Percentiles rank a stretch among this genome's conserved stretches.
Conservation (phyloP, 2,329 filamentous ascomycete genomes). For the Fusarium udum region DNA sequence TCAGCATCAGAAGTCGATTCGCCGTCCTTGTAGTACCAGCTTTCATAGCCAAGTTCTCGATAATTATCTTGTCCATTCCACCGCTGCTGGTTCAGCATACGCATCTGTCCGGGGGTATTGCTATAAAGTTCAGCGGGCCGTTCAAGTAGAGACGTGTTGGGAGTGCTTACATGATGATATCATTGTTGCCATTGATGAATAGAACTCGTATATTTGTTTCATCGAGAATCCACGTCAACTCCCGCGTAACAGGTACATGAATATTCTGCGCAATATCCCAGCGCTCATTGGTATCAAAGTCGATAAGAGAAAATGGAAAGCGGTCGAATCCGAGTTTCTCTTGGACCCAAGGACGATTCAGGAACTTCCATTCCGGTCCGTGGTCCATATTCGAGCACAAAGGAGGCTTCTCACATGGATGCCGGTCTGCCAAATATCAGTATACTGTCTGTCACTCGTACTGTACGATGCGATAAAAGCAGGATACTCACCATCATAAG, state of each 20-base stretch:
- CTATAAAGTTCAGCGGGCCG: not conserved
- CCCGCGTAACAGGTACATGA: constrained; percentile 17
- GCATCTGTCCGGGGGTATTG: constrained; percentile 27
- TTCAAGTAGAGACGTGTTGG: rapidly evolving
- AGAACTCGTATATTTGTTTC: constrained; percentile 14
- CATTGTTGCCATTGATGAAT: constrained; percentile 16
- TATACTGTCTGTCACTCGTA: too few species aligned
- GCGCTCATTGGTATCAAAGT: constrained; percentile 5
- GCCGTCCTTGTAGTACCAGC: constrained; percentile 13
- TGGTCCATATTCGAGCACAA: constrained; percentile 19
- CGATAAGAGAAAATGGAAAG: constrained; percentile 10
- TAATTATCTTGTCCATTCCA: constrained; percentile 6
- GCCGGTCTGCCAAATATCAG: not conserved
- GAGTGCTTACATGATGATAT: constrained; percentile 19
- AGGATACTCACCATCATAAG: constrained; percentile 10
- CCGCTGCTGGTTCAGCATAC: constrained; percentile 11
- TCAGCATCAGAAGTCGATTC: not conserved
- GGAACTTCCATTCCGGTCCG: constrained; percentile 18
- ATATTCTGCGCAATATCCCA: constrained; percentile 16
- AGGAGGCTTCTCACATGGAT: constrained; percentile 11
- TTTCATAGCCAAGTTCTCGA: not conserved
- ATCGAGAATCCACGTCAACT: constrained; percentile 16
- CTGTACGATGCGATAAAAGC: rapidly evolving
- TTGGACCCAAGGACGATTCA: constrained; percentile 24
- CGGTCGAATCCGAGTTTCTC: constrained; percentile 13